Base-by-base conservation (phyloP, 129 eudicot species). In the Tagetes patula region DNA sequence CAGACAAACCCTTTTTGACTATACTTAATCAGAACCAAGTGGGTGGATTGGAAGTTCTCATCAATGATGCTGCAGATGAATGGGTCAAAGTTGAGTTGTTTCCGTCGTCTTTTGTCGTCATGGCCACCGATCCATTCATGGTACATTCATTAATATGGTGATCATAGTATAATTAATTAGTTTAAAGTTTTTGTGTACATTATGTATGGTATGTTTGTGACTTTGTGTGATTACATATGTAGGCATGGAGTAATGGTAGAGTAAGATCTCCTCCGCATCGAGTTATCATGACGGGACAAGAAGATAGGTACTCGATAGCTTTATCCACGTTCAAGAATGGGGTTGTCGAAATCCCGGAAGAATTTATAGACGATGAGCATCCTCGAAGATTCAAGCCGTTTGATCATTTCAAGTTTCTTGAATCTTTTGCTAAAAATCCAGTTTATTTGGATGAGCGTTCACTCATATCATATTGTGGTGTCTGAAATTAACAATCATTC, bases 21-120 rank as follows among this genome's bases (percentile, higher is more conserved):
- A 68, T 80, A 50, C 77, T 84, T 14, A 36, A 49, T 34, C 87
- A 84, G 38, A 84, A 67, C 63, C 74, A 80, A 14, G 80, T 84
- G n/a, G 62, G 73, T 39, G 85, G 80, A n/a, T 14, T 84, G 74
- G 56, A 80, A 45, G 66, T 84, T 14, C 49, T 67, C 34, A 65
- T 73, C n/a, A 76, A 48, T 14, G 76, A 75, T 61, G 13, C 68
- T 61, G 84, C 72, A 1, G 85, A 75, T 2, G 42, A 80, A 30
- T 80, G 87, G 87, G 65, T 84, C 8, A 9, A 38, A 0, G 74
- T 80, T 3, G 71, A 80, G 13, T 75, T 72, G 6, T 79, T 75
- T 13, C 87, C 84, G 10, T 75, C 75, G 0, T 72, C 80, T 3
- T 80, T 80, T 65, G 43, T 84, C 8, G 77, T 72, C 70, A 76